Percentiles rank a stretch among this genome's conserved stretches.
phyloP scores from a whole-genome alignment of 768 basidiomycete genomes.

The Erythrobasidium yunnanense region DNA sequence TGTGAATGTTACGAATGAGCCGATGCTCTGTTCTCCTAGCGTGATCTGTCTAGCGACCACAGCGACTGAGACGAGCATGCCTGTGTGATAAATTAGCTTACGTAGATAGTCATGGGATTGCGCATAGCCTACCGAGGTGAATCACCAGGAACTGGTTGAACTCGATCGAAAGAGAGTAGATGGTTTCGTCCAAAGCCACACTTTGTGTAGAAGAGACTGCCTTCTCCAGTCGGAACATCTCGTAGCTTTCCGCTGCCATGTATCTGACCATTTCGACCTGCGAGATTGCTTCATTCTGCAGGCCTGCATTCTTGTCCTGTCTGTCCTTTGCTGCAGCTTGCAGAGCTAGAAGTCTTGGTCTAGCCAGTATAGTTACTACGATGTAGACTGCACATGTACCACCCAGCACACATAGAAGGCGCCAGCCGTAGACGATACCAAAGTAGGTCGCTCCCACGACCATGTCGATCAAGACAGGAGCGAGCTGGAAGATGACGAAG shows the following conservation, averaged over 20 bases:
- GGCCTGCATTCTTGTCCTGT: neutral
- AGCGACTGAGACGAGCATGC: slow-evolving; percentile 69
- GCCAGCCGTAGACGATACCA: no score
- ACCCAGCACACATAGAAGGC: no score
- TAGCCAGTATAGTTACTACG: no score
- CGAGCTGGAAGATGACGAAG: no score
- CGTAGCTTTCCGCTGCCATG: slow-evolving; percentile 5
- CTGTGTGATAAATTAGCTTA: slow-evolving; percentile 37
- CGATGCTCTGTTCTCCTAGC: slow-evolving; percentile 42
- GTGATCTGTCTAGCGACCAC: slow-evolving; percentile 64
- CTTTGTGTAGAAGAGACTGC: neutral
- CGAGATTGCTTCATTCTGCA: neutral
- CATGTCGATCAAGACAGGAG: no score
- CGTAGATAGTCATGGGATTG: neutral
- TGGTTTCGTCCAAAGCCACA: neutral
- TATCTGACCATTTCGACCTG: slow-evolving; percentile 18
- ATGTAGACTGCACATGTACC: no score
- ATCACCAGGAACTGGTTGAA: neutral
- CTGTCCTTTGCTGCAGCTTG: neutral
- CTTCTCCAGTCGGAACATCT: neutral
- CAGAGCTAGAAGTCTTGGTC: neutral
- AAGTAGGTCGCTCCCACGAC: no score
- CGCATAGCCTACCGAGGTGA: neutral
- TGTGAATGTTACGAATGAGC: slow-evolving; percentile 23
- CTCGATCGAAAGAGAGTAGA: neutral